Conservation (phyloP, 441 rosid genomes). For the Adansonia gregorii region DNA sequence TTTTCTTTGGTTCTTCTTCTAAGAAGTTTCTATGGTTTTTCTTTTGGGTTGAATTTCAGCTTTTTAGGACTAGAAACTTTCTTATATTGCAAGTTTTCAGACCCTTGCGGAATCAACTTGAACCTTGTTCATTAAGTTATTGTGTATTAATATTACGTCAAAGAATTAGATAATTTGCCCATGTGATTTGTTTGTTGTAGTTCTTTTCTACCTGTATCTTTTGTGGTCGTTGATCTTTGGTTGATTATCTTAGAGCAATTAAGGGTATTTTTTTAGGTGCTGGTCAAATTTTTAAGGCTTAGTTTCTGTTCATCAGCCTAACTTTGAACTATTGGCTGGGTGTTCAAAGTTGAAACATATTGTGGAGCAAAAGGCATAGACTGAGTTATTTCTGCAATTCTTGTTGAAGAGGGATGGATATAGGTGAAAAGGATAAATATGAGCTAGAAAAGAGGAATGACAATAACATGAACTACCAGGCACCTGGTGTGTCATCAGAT, state of each 20-base stretch:
- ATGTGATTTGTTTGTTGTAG: conserved; percentile 29
- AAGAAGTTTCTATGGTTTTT: conserved; percentile 13
- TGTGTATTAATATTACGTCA: conserved; percentile 11
- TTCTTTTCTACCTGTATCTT: conserved; percentile 27
- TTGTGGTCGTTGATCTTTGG: conserved; percentile 30
- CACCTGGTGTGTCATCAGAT: conserved; percentile 49
- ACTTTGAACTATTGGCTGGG: conserved; percentile 19
- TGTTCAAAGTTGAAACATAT: conserved; percentile 32
- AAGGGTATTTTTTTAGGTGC: conserved; percentile 23
- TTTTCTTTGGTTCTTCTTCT: conserved; percentile 23
- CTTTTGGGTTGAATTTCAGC: conserved; percentile 27
- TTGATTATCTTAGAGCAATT: conserved; percentile 31
- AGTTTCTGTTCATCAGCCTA: conserved; percentile 25
- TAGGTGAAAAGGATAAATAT: conserved; percentile 66
- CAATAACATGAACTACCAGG: conserved; percentile 47
- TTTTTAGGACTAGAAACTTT: conserved; percentile 27
- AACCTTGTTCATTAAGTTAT: conserved; percentile 29
- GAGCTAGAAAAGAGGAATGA: conserved; percentile 61
- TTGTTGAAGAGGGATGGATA: conserved; percentile 58
- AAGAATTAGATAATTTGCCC: conserved; percentile 19
- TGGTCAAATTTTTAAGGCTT: conserved; percentile 30
- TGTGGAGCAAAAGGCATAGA: conserved; percentile 29
- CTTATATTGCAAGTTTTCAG: conserved; percentile 32
- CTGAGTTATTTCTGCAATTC: conserved; percentile 29
- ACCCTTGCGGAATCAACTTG: conserved; percentile 18